Conservation (phyloP, 768 basidiomycete genomes). For the Clitopilus passeckerianus region DNA sequence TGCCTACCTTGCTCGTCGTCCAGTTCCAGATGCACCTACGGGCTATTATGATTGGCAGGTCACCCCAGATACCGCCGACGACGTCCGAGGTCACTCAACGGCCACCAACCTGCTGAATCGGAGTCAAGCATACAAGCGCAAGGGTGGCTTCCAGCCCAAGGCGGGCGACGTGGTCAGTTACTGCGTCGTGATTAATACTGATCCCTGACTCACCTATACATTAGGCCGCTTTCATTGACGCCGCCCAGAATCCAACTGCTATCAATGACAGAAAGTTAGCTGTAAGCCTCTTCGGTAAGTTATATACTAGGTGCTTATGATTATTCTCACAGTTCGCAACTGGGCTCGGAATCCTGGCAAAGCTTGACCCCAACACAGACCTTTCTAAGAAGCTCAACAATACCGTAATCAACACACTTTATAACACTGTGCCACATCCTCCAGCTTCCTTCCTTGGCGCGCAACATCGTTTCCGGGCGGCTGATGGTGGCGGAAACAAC, state of each 20-base stretch:
- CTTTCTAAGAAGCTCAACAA: conserved; percentile 17
- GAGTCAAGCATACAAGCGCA: conserved; percentile 16
- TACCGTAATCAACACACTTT: conserved; percentile 32
- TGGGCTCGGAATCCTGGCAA: conserved; percentile 22
- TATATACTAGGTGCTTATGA: no score
- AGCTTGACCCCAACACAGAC: conserved; percentile 13
- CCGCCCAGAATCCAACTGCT: conserved; percentile 22
- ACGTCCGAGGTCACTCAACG: conserved; percentile 25
- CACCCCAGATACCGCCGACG: conserved; percentile 17
- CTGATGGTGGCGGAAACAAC: conserved; percentile 50
- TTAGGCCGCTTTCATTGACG: conserved; percentile 25
- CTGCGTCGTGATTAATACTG: no score
- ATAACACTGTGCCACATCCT: conserved; percentile 58
- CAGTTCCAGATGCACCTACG: conserved; percentile 34
- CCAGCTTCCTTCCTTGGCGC: conserved; percentile 31
- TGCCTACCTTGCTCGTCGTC: conserved; percentile 27
- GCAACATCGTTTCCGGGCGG: conserved; percentile 31
- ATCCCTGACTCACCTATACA: neutral
- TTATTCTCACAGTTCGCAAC: conserved; percentile 18
- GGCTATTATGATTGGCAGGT: conserved; percentile 42
- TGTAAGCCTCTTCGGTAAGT: conserved; percentile 11
- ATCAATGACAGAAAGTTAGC: conserved; percentile 36
- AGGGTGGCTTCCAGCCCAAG: conserved; percentile 18
- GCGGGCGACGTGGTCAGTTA: conserved; percentile 17
- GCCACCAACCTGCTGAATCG: conserved; percentile 25